Evolutionary conservation across 768 basidiomycete species (phyloP).

Genomic region (Strobilomyces dryophilus): DNA sequence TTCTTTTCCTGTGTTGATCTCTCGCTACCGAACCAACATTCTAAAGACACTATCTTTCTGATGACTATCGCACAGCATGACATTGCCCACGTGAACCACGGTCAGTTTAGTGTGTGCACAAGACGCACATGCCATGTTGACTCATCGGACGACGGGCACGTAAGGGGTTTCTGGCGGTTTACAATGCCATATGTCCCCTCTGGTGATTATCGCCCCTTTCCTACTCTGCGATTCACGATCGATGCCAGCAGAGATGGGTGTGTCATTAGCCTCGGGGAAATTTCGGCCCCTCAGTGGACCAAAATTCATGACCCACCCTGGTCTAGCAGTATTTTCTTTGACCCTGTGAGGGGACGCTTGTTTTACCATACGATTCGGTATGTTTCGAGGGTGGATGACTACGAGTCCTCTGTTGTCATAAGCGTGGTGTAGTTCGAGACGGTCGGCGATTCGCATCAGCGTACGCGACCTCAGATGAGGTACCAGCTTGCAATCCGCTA

Average conservation of each 20-base stretch:
- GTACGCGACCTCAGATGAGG: too few relatives aligned
- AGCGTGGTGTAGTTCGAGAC: neutral
- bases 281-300: neutral
- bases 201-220: too few relatives aligned
- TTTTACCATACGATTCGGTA: neutral
- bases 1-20: neutral
- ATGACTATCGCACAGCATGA: neutral
- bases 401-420: neutral
- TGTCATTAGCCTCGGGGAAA: neutral
- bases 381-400: neutral
- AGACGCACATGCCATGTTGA: neutral
- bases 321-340: neutral
- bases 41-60: neutral
- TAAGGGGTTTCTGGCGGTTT: neutral
- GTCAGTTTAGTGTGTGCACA: too few relatives aligned
- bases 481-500: too few relatives aligned
- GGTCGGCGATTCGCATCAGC: too few relatives aligned
- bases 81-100: neutral
- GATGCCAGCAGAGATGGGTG: neutral
- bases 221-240: neutral
- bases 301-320: neutral
- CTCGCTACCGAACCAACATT: neutral
- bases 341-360: neutral
- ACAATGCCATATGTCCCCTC: neutral
- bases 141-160: conserved; percentile 1